These are phyloP conservation scores for Trifolium fragiferum DNA, from an alignment of 306 rosid species.

Conservation along the genomic window DNA sequence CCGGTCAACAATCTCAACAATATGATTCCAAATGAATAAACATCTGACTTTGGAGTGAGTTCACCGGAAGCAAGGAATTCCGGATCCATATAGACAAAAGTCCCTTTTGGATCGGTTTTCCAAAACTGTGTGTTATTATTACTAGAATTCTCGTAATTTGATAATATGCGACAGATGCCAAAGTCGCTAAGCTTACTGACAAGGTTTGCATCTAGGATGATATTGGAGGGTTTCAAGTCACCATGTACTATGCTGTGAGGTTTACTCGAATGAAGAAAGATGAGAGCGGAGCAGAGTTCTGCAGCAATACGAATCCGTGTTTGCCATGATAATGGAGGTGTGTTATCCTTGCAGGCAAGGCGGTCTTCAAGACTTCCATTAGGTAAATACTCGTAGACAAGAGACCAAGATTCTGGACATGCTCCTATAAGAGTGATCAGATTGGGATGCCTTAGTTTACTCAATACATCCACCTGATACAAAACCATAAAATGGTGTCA, in stretches of 20 bases:
- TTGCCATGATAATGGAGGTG: conserved; percentile 89
- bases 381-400: conserved; percentile 81
- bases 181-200: conserved; percentile 89
- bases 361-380: conserved; percentile 95
- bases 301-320: conserved; percentile 77
- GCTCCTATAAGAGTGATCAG: conserved; percentile 83
- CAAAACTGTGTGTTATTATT: conserved; percentile 53
- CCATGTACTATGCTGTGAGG: conserved; percentile 92
- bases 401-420: conserved; percentile 79
- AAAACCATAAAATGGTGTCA: conserved; percentile 31
- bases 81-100: conserved; percentile 81
- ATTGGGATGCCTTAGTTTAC: conserved; percentile 89
- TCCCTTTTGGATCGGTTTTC: conserved; percentile 75
- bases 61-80: conserved; percentile 76
- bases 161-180: conserved; percentile 70
- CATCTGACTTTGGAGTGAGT: conserved; percentile 84
- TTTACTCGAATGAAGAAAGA: conserved; percentile 79
- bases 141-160: conserved; percentile 51
- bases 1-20: conserved; percentile 79
- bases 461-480: conserved; percentile 81
- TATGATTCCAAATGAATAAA: conserved; percentile 90
- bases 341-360: conserved; percentile 75
- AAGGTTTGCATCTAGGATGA: conserved; percentile 75
- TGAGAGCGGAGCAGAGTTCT: conserved; percentile 81
- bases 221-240: conserved; percentile 82